These are phyloP conservation scores for Talaromyces sp. DNA, from an alignment of 2,329 filamentous ascomycete genomes.

Conservation along the genomic window DNA sequence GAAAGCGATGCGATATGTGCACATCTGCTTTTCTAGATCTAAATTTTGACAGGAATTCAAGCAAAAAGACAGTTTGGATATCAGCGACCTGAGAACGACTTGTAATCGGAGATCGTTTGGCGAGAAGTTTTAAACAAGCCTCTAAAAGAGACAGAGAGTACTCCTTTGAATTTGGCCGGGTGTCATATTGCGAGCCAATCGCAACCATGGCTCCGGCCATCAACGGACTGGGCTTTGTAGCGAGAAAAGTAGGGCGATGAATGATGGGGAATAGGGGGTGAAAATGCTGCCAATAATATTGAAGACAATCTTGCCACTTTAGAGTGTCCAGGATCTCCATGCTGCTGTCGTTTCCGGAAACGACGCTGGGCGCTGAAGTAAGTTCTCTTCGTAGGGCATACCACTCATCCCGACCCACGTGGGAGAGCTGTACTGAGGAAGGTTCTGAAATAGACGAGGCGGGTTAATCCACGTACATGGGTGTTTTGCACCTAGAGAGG, in stretches of 20 bases:
- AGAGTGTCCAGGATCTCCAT: slow-evolving; percentile 31
- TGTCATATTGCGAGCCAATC: slow-evolving; percentile 31
- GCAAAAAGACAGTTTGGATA: slow-evolving; percentile 29
- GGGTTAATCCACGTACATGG: neutral
- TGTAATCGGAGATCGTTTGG: slow-evolving; percentile 24
- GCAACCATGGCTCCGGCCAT: slow-evolving; percentile 29
- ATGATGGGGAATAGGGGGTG: slow-evolving; percentile 30
- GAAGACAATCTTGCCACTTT: slow-evolving; percentile 27
- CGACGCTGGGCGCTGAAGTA: slow-evolving; percentile 27
- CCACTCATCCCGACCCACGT: slow-evolving; percentile 34
- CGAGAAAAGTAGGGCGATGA: slow-evolving; percentile 26
- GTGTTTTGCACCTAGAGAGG: slow-evolving; percentile 10
- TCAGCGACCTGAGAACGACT: slow-evolving; percentile 28
- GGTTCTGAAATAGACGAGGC: slow-evolving; percentile 17
- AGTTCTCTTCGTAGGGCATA: slow-evolving; percentile 32
- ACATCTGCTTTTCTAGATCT: slow-evolving; percentile 26
- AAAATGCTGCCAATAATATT: slow-evolving; percentile 31
- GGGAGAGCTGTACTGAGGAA: slow-evolving; percentile 33
- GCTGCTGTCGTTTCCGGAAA: slow-evolving; percentile 25
- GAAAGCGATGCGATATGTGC: slow-evolving; percentile 27
- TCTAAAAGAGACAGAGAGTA: slow-evolving; percentile 29
- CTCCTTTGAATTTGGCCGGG: slow-evolving; percentile 25
- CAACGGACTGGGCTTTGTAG: slow-evolving; percentile 25
- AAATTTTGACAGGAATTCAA: slow-evolving; percentile 29
- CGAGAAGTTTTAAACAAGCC: slow-evolving; percentile 25